A percentile compares a stretch with the other conserved stretches of the same genome.
phyloP scores from a whole-genome alignment of 169 alveolate genomes.

The Perkinsus olseni region DNA sequence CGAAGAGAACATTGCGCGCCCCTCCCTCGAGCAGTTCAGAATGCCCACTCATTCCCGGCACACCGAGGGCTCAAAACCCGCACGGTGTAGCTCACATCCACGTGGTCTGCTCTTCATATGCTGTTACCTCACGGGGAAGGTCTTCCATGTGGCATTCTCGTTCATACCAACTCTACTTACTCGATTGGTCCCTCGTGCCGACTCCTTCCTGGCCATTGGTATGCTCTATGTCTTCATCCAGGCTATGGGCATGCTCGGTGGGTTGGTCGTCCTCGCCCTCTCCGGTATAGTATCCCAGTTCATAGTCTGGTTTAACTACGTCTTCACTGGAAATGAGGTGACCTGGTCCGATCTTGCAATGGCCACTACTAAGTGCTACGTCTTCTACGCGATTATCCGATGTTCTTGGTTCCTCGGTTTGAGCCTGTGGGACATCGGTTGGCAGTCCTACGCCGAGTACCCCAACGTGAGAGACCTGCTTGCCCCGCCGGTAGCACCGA shows the following conservation, averaged over 20 bases:
- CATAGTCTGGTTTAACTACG: neutral
- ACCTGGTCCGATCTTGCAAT: neutral
- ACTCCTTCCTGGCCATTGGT: neutral
- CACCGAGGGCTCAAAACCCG: neutral
- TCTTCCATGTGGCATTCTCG: neutral
- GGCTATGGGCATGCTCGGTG: conserved; percentile 3
- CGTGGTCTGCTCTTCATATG: neutral
- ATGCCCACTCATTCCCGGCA: neutral
- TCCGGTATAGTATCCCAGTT: neutral
- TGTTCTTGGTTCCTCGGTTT: neutral
- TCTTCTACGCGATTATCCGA: neutral
- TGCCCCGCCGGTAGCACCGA: neutral
- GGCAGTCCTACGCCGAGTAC: neutral
- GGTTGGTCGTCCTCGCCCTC: neutral
- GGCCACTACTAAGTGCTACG: neutral
- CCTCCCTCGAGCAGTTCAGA: neutral
- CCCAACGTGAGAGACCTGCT: neutral
- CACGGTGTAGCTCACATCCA: neutral
- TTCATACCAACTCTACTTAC: neutral
- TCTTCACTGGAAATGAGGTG: neutral
- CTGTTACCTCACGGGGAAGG: neutral
- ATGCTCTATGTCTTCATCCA: neutral
- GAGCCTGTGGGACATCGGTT: neutral
- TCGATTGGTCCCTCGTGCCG: neutral
- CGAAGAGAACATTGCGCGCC: no score